Conservation (phyloP, 805 yeast genomes). For the Jamesozyma spencerorum region DNA sequence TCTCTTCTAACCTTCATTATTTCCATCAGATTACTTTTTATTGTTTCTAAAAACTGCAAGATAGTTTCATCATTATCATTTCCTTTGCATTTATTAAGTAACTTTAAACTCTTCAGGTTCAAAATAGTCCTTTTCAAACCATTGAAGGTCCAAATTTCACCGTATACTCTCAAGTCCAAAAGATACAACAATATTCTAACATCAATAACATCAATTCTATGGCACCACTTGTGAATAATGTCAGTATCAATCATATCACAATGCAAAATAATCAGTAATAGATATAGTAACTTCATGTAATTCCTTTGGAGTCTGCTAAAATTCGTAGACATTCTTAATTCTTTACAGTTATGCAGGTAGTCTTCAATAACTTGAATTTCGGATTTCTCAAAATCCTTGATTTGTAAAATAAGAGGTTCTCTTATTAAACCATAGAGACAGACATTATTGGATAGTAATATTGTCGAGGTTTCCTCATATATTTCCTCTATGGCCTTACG, state of each 20-base stretch:
- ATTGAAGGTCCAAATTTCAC: constrained; percentile 25
- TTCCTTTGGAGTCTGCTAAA: constrained; percentile 14
- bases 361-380: constrained; percentile 15
- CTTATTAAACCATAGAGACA: constrained; percentile 14
- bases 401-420: constrained; percentile 16
- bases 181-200: constrained; percentile 22
- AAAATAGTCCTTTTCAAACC: constrained; percentile 19
- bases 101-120: constrained; percentile 19
- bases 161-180: constrained; percentile 19
- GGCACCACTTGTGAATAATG: constrained; percentile 17
- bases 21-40: constrained; percentile 1
- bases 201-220: constrained; percentile 13
- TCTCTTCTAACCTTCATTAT: not conserved
- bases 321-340: constrained; percentile 7
- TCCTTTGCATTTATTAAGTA: constrained; percentile 15
- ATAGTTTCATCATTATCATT: not conserved
- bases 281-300: constrained; percentile 15
- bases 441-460: constrained; percentile 13
- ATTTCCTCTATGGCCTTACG: constrained; percentile 13
- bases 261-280: constrained; percentile 21
- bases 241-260: constrained; percentile 14
- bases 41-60: constrained; percentile 5
- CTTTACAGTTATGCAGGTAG: constrained; percentile 7
- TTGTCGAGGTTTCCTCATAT: constrained; percentile 13
- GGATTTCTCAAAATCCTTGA: constrained; percentile 15